Evolutionary conservation across 2,329 filamentous ascomycete species (phyloP), one percentile per base, ranked within the genome.

Genomic region (Fusarium nisikadoi): DNA sequence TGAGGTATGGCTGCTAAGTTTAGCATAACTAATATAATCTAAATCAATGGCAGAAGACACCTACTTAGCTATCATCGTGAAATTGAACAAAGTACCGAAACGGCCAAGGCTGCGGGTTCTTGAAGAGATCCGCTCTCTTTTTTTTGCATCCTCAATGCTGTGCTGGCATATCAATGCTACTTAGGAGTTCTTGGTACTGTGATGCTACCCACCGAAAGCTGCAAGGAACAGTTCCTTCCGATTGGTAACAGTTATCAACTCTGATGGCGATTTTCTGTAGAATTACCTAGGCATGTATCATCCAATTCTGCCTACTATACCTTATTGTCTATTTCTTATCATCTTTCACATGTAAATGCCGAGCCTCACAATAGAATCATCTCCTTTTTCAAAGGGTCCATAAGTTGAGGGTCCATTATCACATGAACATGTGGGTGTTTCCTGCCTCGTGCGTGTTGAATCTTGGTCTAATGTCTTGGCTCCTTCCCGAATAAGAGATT

Each of bases 341-440:
- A 11, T 43, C 50, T 41, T 43, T 65, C 52, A 41, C 61, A 54
- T 60, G 62, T 16, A 36, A 60, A 41, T n/a, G 23, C 17, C 49
- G 20, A 38, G 49, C 38, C 38, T 59, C 31, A 19, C 12, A 16
- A 53, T 38, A 19, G 20, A 53, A 53, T 60, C 29, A 25, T 57
- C 25, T 27, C 29, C n/a, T 33, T 45, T 62, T 62, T 39, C n/a
- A 41, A 41, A 62, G 42, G 56, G 49, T 49, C 38, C 38, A 62
- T 56, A 66, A 63, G 43, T 49, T 65, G 41, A 54, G 59, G 59
- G 36, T 60, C 60, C 61, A 74, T 76, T 65, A 68, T 76, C 72
- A 76, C 74, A 76, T 76, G 74, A 46, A 29, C 38, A 39, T 50
- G 71, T 53, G 20, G 36, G 20, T 60, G 53, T 43, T 43, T 68